Conservation (phyloP, 2,329 filamentous ascomycete species). For the Ramularia endophylla region DNA sequence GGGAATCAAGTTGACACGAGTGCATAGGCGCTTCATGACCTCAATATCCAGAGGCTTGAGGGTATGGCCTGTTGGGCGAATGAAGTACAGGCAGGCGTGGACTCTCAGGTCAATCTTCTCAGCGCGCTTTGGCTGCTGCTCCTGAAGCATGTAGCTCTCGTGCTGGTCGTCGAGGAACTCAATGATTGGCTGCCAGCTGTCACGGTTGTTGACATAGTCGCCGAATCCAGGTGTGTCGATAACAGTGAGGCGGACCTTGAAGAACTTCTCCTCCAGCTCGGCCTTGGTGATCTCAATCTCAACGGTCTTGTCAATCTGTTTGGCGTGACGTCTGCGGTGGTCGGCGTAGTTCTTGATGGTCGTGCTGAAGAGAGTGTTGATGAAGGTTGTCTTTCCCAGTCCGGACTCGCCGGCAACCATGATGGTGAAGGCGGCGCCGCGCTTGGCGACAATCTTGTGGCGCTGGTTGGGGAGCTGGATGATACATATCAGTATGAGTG, state of each 20-base stretch:
- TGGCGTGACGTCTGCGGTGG: constrained; percentile 97
- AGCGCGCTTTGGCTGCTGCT: constrained; percentile 94
- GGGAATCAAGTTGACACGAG: constrained; percentile 95
- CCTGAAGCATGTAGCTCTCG: constrained; percentile 99
- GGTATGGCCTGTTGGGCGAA: constrained; percentile 95
- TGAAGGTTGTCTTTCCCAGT: constrained; percentile 98
- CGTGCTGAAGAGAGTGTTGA: constrained; percentile 99
- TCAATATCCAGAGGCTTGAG: constrained; percentile 98
- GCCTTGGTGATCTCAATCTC: constrained; percentile 99
- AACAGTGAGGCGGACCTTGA: constrained; percentile 98
- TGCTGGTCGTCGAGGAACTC: constrained; percentile 99
- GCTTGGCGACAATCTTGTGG: constrained; percentile 69
- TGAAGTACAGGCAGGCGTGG: constrained; percentile 98
- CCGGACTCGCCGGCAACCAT: constrained; percentile 99
- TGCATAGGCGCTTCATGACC: constrained; percentile 99
- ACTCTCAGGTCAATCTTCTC: constrained; percentile 99
- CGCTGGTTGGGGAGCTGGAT: constrained; percentile 62
- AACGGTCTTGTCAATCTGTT: constrained; percentile 99
- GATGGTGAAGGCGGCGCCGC: constrained; percentile 97
- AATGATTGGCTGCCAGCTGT: constrained; percentile 99
- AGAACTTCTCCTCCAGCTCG: constrained; percentile 99
- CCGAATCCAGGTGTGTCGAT: constrained; percentile 99
- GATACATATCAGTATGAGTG: constrained; percentile 30
- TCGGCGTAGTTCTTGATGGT: constrained; percentile 99
- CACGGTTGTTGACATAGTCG: constrained; percentile 99